These are phyloP conservation scores for Leptomonas pyrrhocoris DNA, from an alignment of 208 protist species.

Conservation along the genomic window DNA sequence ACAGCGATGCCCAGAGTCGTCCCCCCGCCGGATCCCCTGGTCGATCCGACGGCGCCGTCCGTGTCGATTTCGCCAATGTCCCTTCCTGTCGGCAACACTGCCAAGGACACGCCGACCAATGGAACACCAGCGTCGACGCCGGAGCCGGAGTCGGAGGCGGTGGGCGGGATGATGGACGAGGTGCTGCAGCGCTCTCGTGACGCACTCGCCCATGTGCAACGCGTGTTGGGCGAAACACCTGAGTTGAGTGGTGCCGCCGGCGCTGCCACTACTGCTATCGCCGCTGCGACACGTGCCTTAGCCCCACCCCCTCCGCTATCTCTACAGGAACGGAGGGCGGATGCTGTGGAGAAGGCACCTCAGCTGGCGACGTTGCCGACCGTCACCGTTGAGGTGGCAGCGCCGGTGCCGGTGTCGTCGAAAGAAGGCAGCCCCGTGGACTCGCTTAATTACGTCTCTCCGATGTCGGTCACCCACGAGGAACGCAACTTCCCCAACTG, in stretches of 20 bases:
- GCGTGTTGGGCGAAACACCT: constrained; percentile 21
- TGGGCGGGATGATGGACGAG: constrained; percentile 3
- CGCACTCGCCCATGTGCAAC: constrained; percentile 42
- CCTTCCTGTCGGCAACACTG: neutral
- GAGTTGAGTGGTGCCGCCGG: too few species aligned
- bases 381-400: neutral
- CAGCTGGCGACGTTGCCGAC: neutral
- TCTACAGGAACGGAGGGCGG: neutral
- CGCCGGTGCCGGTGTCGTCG: neutral
- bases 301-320: constrained; percentile 18
- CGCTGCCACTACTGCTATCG: neutral
- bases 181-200: constrained; percentile 39
- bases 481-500: neutral
- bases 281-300: neutral
- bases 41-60: neutral
- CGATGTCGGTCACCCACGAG: constrained; percentile 1
- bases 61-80: constrained; percentile 16
- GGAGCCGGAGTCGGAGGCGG: neutral
- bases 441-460: constrained; percentile 19
- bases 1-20: neutral
- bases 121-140: neutral
- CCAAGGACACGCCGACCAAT: neutral
- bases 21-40: neutral
- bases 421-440: constrained; percentile 1
- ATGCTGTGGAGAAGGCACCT: neutral